Evolutionary conservation across 2,329 filamentous ascomycete species (phyloP).

Genomic region (Cladosporium phlei): DNA sequence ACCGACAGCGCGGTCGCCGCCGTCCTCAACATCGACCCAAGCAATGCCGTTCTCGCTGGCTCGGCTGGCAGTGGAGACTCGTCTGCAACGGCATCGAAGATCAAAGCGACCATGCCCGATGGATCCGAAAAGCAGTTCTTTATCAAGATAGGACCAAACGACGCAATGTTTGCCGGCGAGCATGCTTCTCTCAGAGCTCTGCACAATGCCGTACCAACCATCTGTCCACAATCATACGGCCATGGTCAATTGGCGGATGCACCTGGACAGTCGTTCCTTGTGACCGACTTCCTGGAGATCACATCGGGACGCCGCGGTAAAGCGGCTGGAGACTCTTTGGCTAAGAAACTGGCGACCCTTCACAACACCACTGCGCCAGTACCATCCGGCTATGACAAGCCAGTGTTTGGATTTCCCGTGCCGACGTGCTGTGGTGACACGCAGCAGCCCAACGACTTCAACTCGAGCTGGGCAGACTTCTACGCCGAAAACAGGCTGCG

Average conservation of each 20-base stretch:
- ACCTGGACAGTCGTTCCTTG: constrained; percentile 51
- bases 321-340: constrained; percentile 44
- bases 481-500: constrained; percentile 72
- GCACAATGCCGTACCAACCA: constrained; percentile 61
- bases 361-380: constrained; percentile 70
- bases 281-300: constrained; percentile 76
- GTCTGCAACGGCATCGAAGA: constrained; percentile 60
- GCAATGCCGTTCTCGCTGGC: constrained; percentile 51
- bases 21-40: constrained; percentile 56
- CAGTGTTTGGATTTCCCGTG: constrained; percentile 77
- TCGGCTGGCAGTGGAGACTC: constrained; percentile 64
- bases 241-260: constrained; percentile 56
- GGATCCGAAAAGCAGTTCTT: constrained; percentile 56
- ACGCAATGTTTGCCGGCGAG: constrained; percentile 73
- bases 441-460: constrained; percentile 72
- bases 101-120: constrained; percentile 43
- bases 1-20: constrained; percentile 60
- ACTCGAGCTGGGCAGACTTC: constrained; percentile 74
- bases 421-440: constrained; percentile 84
- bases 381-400: constrained; percentile 53
- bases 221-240: constrained; percentile 72
- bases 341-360: constrained; percentile 70
- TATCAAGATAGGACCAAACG: constrained; percentile 57
- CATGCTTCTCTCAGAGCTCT: constrained; percentile 81
- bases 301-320: constrained; percentile 33